Evolutionary conservation across 1,139 yeast genomes (phyloP).

Genomic region (Protomyces lactucae-debilis): DNA sequence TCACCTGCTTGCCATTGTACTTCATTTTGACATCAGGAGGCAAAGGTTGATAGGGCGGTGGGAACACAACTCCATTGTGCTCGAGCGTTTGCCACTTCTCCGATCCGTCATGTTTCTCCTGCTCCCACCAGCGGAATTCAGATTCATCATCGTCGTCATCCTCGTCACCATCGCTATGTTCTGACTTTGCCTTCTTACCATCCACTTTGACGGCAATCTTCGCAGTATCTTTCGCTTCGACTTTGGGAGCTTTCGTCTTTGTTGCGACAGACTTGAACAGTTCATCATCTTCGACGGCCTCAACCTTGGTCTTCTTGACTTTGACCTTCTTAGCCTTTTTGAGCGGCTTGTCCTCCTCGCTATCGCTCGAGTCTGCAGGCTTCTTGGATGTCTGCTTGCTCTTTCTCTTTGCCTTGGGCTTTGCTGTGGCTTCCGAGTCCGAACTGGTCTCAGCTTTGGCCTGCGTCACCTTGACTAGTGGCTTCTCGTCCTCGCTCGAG

Average conservation of each 20-base stretch:
- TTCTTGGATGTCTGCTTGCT: not conserved
- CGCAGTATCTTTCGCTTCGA: conserved; percentile 1
- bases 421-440: conserved; percentile 4
- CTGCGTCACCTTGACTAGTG: conserved; percentile 14
- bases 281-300: not conserved
- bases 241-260: conserved; percentile 10
- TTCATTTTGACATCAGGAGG: conserved; percentile 73
- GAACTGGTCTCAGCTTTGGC: not conserved
- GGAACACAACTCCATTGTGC: conserved; percentile 88
- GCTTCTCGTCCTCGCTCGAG: conserved; percentile 13
- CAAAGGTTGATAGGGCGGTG: conserved; percentile 83
- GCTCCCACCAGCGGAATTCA: conserved; percentile 83
- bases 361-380: not conserved
- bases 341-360: not conserved
- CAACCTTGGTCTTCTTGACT: not conserved
- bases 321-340: not conserved
- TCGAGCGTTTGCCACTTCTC: conserved; percentile 80
- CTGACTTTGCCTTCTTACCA: conserved; percentile 23
- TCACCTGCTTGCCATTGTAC: conserved; percentile 71
- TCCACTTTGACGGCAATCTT: conserved; percentile 7
- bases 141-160: conserved; percentile 56
- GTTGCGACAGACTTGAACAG: not conserved
- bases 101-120: conserved; percentile 64
- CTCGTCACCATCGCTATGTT: conserved; percentile 36
- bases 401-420: not conserved